Percentiles rank a stretch among this genome's conserved stretches.
Evolutionary conservation across 768 basidiomycete genomes (phyloP).

Genomic region (Kwoniella sp.): DNA sequence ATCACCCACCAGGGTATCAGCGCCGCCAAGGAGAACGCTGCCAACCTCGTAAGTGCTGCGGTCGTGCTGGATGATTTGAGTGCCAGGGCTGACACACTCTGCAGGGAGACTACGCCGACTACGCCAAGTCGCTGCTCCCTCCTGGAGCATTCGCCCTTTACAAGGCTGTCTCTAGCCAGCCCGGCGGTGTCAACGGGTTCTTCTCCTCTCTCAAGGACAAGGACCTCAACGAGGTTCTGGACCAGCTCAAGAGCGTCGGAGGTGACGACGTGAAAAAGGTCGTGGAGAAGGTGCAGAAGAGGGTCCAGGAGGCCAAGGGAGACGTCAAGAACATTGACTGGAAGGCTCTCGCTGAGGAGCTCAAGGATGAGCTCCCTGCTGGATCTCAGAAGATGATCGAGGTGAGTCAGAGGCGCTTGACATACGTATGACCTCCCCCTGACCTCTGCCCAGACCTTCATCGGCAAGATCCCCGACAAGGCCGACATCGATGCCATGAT

Average conservation of each 20-base stretch:
- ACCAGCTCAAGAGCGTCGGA: conserved; percentile 45
- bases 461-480: conserved; percentile 34
- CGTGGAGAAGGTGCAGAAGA: conserved; percentile 43
- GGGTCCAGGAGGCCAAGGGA: conserved; percentile 44
- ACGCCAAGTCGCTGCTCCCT: conserved; percentile 32
- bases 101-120: conserved; percentile 1
- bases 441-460: conserved; percentile 21
- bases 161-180: conserved; percentile 26
- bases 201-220: conserved; percentile 41
- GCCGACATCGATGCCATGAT: conserved; percentile 38
- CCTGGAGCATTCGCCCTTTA: conserved; percentile 39
- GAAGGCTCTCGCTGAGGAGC: conserved; percentile 35
- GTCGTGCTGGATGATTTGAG: too few relatives aligned
- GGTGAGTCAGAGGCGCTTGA: conserved; percentile 30
- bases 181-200: conserved; percentile 43
- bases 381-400: conserved; percentile 39
- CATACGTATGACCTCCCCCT: neutral
- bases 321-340: conserved; percentile 47
- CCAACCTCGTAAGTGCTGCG: conserved; percentile 18
- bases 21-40: conserved; percentile 29
- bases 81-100: neutral
- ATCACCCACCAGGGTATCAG: conserved; percentile 29
- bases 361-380: conserved; percentile 42
- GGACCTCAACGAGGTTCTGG: conserved; percentile 39
- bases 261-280: conserved; percentile 45